Base-by-base conservation (phyloP, 345 rosid genomes). In the Heritiera littoralis region DNA sequence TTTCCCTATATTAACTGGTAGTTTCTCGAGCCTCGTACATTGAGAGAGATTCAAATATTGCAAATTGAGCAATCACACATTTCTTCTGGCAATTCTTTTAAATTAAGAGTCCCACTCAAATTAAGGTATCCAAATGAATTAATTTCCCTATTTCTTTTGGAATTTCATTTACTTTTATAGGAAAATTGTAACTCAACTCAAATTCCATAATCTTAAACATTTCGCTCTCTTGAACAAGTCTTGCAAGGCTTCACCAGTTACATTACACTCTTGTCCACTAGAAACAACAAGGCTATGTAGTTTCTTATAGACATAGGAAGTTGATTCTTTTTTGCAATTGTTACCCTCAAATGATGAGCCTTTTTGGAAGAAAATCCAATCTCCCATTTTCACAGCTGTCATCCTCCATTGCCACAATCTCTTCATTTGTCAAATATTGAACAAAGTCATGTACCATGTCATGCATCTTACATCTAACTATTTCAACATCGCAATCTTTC, bases 161-260 rank as follows among this genome's bases (percentile, higher is more conserved):
- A 46, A 71, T 0, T 30, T 48, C 20, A 12, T 30, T n/a, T 5
- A 32, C 18, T 0, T 7, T 0, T n/a, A 48, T 13, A 48, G 13
- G 11, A 8, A 1, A 1, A 1, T 1, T 1, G 0, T 48, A 0
- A 48, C 2, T 13, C 52, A 10, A 0, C 2, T 9, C 2, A 64
- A 64, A 64, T 0, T 64, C 43, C 43, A 64, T 28, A 38, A 7
- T 15, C 68, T 11, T 32, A 64, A 2, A 4, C 68, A 15, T 64
- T 64, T 64, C 3, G 7, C 7, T 10, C 17, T 3, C 12, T 14
- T 11, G 15, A 38, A 30, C 4, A 64, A 11, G 43, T 2, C 41
- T 3, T 9, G 43, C 68, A 64, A 40, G 43, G 10, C 41, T 64
- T 64, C 43, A 38, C 17, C 12, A 11, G 10, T 64, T 11, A 64